Base-by-base conservation (phyloP, 345 rosid species). In the Balakata baccata region DNA sequence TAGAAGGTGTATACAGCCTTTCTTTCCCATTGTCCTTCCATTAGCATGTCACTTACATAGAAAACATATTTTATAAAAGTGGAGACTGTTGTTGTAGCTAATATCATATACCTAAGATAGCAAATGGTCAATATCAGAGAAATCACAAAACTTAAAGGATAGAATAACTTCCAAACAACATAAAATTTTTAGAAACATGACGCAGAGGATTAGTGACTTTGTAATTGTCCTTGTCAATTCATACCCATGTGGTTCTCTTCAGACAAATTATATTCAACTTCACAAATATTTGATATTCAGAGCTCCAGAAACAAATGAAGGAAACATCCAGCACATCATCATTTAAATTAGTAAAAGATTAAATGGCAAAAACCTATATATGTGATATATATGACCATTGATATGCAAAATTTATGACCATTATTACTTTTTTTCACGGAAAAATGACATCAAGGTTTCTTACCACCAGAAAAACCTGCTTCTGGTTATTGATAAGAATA, bases 21-120 rank as follows among this genome's bases (percentile, higher is more conserved):
- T 72, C 69, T 84, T 81, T 94, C 98, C 98, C 98, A 94, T 79
- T 94, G 98, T 66, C 98, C 98, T 80, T 94, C 98, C 93, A 84
- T 90, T 29, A 90, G 87, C 89, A 88, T 87, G 86, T 94, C 97
- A 66, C 85, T 94, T 29, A 94, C 93, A 77, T 92, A 90, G 86
- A 94, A 94, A 69, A 86, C 75, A 83, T 92, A 94, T 76, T 94
- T 94, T 16, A 90, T 88, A 80, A 94, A 88, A 47, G 92, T 85
- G 7, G 95, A 89, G 60, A 94, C 81, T 3, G 98, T 92, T 60
- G 97, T 89, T 9, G 98, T 94, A 14, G 91, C 98, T 74, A 94
- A 82, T 77, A 94, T 94, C 98, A 92, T 86, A 75, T 94, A 94
- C 97, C 97, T 94, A 74, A 65, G 59, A 79, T 57, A 65, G 56